phyloP scores from a whole-genome alignment of 805 yeast genomes.

The Pichia cephalocereana region DNA sequence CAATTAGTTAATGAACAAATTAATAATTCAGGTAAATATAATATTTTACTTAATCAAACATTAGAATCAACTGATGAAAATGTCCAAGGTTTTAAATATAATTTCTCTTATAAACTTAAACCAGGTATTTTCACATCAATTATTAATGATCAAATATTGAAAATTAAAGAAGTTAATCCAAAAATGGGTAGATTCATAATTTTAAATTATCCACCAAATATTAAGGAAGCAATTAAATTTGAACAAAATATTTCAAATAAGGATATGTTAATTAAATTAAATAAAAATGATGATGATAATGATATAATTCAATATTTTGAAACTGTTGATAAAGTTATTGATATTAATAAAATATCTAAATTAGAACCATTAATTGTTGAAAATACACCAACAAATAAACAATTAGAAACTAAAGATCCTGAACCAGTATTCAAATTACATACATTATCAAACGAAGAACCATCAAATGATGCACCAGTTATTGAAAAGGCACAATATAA shows the following conservation, averaged over 20 bases:
- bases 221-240: constrained; percentile 62
- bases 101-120: constrained; percentile 25
- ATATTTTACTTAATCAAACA: constrained; percentile 42
- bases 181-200: constrained; percentile 40
- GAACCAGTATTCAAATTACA: too few relatives aligned
- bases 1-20: constrained; percentile 39
- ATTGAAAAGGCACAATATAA: constrained; percentile 15
- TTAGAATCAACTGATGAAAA: constrained; percentile 20
- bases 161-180: constrained; percentile 18
- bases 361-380: constrained; percentile 5
- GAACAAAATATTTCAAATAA: constrained; percentile 58
- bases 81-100: constrained; percentile 20
- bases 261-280: constrained; percentile 29
- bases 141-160: constrained; percentile 28
- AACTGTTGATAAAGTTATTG: constrained; percentile 48
- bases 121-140: constrained; percentile 44
- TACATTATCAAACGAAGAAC: background rate
- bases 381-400: too few relatives aligned
- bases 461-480: constrained; percentile 4
- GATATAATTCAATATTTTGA: constrained; percentile 56
- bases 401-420: too few relatives aligned
- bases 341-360: constrained; percentile 14
- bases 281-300: constrained; percentile 27
- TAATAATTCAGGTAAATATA: constrained; percentile 31
- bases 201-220: constrained; percentile 49